phyloP scores from a whole-genome alignment of 2,329 filamentous ascomycete species.

The Aspergillus pseudotamarii region DNA sequence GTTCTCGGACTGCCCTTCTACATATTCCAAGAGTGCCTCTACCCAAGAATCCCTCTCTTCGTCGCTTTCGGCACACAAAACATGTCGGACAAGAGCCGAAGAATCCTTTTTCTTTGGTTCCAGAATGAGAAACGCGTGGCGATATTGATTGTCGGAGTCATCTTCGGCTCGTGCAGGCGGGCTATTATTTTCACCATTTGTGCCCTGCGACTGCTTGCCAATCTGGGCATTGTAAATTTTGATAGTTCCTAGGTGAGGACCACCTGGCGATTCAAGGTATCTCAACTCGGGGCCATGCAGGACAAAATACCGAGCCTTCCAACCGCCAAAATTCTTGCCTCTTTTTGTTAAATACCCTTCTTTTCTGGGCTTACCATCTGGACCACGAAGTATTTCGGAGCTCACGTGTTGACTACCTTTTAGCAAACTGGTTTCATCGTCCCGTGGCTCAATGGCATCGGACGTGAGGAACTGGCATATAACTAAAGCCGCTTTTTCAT shows the following conservation, averaged over 20 bases:
- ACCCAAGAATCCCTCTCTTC: slow-evolving; percentile 93
- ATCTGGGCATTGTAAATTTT: slow-evolving; percentile 90
- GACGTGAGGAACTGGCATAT: slow-evolving; percentile 84
- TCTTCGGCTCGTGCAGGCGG: slow-evolving; percentile 67
- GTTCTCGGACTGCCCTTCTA: slow-evolving; percentile 58
- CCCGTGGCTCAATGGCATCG: slow-evolving; percentile 60
- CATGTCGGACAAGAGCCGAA: slow-evolving; percentile 82
- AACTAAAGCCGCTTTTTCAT: slow-evolving; percentile 73
- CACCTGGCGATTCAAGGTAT: slow-evolving; percentile 90
- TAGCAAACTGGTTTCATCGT: slow-evolving; percentile 56
- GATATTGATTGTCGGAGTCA: slow-evolving; percentile 88
- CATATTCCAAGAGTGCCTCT: slow-evolving; percentile 83
- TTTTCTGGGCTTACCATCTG: slow-evolving; percentile 70
- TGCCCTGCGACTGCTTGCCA: slow-evolving; percentile 79
- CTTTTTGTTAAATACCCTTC: slow-evolving; percentile 94
- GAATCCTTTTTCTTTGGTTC: slow-evolving; percentile 98
- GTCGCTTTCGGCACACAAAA: slow-evolving; percentile 94
- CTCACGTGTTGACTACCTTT: slow-evolving; percentile 39
- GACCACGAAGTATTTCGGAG: slow-evolving; percentile 48
- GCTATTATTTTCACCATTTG: slow-evolving; percentile 56
- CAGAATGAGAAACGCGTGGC: slow-evolving; percentile 91
- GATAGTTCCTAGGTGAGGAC: slow-evolving; percentile 88
- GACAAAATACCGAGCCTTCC: slow-evolving; percentile 83
- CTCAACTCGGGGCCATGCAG: slow-evolving; percentile 73
- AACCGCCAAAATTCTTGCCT: slow-evolving; percentile 98